Percentiles rank a stretch among this genome's conserved stretches.
Conservation (phyloP, 139 green algal genomes). For the Microglena sp. region DNA sequence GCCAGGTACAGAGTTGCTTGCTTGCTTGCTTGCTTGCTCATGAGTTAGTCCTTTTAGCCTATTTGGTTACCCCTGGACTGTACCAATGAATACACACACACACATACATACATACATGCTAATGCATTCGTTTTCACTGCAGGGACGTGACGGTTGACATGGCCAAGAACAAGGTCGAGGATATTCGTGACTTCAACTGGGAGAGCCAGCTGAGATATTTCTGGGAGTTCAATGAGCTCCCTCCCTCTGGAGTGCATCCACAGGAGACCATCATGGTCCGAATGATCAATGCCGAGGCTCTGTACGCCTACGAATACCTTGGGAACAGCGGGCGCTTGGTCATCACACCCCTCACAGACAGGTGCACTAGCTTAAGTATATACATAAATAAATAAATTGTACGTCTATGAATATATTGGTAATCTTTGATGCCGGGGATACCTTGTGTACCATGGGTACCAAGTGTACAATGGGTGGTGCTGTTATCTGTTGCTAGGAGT, state of each 20-base stretch:
- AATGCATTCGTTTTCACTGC: too few species aligned
- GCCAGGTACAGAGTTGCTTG: too few species aligned
- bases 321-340: constrained; percentile 66
- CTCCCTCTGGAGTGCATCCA: constrained; percentile 43
- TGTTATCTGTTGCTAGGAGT: too few species aligned
- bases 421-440: too few species aligned
- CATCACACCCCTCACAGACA: constrained; percentile 80
- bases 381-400: too few species aligned
- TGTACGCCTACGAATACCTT: constrained; percentile 75
- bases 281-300: constrained; percentile 57
- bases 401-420: too few species aligned
- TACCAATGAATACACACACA: neutral
- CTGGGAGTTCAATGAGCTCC: constrained; percentile 62
- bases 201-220: constrained; percentile 56
- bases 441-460: too few species aligned
- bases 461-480: too few species aligned
- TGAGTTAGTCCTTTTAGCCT: too few species aligned
- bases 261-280: constrained; percentile 50
- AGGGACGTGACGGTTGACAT: constrained; percentile 44
- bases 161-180: constrained; percentile 47
- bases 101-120: neutral
- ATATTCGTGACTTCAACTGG: constrained; percentile 68
- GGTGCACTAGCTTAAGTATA: constrained; percentile 21
- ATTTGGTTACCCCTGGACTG: too few species aligned
- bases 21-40: too few species aligned